Evolutionary conservation across 139 green algal genomes (phyloP).

Genomic region (Pycnococcus provasolii): DNA sequence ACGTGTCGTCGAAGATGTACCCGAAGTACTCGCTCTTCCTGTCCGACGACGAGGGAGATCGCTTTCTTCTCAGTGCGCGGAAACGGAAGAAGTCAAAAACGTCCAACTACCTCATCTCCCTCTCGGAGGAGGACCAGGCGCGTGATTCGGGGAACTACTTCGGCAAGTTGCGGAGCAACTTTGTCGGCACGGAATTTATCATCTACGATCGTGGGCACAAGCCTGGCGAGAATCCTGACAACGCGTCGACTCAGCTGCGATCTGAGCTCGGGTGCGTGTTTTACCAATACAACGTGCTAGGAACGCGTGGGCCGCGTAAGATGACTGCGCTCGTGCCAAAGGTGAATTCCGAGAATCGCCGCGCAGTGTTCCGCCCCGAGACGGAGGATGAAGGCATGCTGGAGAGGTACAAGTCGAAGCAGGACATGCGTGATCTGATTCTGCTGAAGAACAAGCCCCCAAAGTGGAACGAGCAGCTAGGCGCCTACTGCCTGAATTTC

Average conservation of each 20-base stretch:
- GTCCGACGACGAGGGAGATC: conserved; percentile 32
- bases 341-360: conserved; percentile 22
- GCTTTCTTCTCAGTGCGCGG: conserved; percentile 69
- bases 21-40: conserved; percentile 54
- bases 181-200: conserved; percentile 86
- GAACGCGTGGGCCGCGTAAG: conserved; percentile 78
- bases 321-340: conserved; percentile 66
- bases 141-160: conserved; percentile 46
- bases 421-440: conserved; percentile 11
- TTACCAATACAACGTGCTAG: conserved; percentile 87
- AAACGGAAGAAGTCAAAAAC: conserved; percentile 67
- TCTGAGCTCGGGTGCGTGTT: conserved; percentile 58
- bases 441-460: conserved; percentile 81
- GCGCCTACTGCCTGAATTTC: conserved; percentile 98
- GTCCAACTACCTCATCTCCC: conserved; percentile 78
- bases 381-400: conserved; percentile 16
- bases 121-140: conserved; percentile 51
- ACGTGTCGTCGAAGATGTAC: conserved; percentile 44
- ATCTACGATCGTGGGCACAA: conserved; percentile 63
- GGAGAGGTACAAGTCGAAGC: conserved; percentile 16
- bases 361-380: conserved; percentile 11
- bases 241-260: neutral
- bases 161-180: conserved; percentile 79
- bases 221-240: conserved; percentile 10
- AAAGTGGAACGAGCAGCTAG: conserved; percentile 84